Base-by-base conservation (phyloP, 2,329 filamentous ascomycete species). In the Fusarium citri region DNA sequence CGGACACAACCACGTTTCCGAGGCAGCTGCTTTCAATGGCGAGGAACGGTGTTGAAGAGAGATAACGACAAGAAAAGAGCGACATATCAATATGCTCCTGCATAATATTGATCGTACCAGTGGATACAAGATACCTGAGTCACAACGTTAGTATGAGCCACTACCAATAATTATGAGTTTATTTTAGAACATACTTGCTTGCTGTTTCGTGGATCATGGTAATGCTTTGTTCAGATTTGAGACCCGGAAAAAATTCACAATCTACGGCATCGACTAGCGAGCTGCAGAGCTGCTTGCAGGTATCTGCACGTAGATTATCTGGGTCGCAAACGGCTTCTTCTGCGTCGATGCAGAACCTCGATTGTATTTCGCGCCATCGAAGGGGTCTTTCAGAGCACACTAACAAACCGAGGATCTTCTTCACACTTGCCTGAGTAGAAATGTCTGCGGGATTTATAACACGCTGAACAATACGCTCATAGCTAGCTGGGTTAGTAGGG, bases 101-200 rank as follows among this genome's bases (percentile, higher is more conserved):
- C 0, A 41, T 0, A 0, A 62, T 3, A 0, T 47, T 14, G 0
- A 62, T 8, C 0, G 20, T 41, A 0, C 4, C 2, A 0, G 6
- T 47, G 3, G 2, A 6, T 0, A 62, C 1, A 0, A 62, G 55
- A 3, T 62, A 62, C 1, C 59, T 60, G 2, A 3, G 0, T 0
- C 0, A 6, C 3, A 18, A 3, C 6, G 1, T 43, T 2, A 49
- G 22, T 23, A 3, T 8, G 8, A 2, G 5, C 1, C 8, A 9
- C 0, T 1, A 0, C 14, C 28, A 31, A 8, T 8, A 15, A 31
- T 8, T 0, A 31, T 31, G 14, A 3, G 9, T 26, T 11, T 1
- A 11, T 1, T 3, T 16, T 16, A 3, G 7, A 5, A 15, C 53
- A 1, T 6, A 62, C 59, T 26, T 15, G 8, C 16, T 26, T 20